These are phyloP conservation scores for Beta macrorhiza DNA, from an alignment of 179 eudicot genomes.

Conservation along the genomic window DNA sequence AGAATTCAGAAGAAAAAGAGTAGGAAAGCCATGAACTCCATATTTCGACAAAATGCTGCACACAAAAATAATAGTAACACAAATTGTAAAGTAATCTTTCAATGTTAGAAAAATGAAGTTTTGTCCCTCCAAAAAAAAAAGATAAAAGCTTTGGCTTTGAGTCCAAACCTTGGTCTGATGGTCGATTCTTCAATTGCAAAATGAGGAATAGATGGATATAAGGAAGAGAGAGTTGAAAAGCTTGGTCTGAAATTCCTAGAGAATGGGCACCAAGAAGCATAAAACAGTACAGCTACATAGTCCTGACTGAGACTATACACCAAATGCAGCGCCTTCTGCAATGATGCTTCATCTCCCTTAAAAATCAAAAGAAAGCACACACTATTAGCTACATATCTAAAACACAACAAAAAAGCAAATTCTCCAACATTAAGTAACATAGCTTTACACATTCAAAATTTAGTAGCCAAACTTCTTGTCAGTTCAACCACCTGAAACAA, in stretches of 20 bases:
- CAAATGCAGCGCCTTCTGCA: slow-evolving; percentile 69
- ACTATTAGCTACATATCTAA: slow-evolving; percentile 7
- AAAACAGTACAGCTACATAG: slow-evolving; percentile 82
- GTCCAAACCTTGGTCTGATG: slow-evolving; percentile 77
- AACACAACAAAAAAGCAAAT: neutral
- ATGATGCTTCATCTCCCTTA: slow-evolving; percentile 79
- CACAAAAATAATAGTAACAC: slow-evolving; percentile 8
- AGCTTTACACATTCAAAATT: neutral
- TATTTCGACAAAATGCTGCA: slow-evolving; percentile 85
- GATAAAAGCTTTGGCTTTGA: slow-evolving; percentile 2
- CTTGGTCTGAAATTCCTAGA: slow-evolving; percentile 70
- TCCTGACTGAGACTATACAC: slow-evolving; percentile 51
- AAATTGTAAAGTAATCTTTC: neutral
- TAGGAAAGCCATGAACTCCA: slow-evolving; percentile 94
- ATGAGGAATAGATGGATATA: slow-evolving; percentile 84
- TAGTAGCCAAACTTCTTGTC: neutral
- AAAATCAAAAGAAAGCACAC: slow-evolving; percentile 19
- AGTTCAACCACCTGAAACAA: neutral
- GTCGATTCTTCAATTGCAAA: slow-evolving; percentile 83
- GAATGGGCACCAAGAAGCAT: slow-evolving; percentile 98
- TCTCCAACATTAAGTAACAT: neutral
- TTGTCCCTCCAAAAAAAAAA: neutral
- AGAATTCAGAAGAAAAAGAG: slow-evolving; percentile 72
- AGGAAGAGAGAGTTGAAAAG: slow-evolving; percentile 62
- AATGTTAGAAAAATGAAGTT: neutral